Percentiles rank a stretch among this genome's conserved stretches.
phyloP scores from a whole-genome alignment of 1,284 basidiomycete species.

The Wallemia mellicola region DNA sequence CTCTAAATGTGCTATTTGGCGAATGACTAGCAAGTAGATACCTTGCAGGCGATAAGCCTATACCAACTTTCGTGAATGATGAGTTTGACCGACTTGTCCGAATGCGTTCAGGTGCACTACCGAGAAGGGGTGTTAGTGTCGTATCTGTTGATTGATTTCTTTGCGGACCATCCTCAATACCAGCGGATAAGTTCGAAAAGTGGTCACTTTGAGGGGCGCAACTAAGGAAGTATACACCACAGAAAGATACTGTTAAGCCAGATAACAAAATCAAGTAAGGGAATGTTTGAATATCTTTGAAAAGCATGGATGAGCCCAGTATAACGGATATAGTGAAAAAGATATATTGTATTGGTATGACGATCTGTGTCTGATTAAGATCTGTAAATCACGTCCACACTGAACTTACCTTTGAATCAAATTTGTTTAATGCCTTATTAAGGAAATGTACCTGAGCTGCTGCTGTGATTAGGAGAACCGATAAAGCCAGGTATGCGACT shows the following conservation, averaged over 20 bases:
- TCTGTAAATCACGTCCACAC: too few species aligned
- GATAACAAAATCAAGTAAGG: not conserved
- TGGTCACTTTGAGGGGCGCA: not conserved
- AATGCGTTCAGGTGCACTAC: not conserved
- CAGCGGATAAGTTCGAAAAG: not conserved
- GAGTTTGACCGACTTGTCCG: not conserved
- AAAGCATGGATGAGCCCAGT: slow-evolving; percentile 13
- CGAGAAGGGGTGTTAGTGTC: not conserved
- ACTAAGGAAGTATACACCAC: not conserved
- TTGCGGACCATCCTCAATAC: not conserved
- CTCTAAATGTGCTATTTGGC: too few species aligned
- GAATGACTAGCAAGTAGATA: not conserved
- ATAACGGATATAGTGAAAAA: slow-evolving; percentile 16
- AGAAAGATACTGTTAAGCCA: not conserved
- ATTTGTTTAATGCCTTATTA: slow-evolving; percentile 13
- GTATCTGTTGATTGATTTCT: too few species aligned
- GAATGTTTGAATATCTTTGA: slow-evolving; percentile 10
- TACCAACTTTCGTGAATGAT: not conserved
- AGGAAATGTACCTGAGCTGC: slow-evolving; percentile 13
- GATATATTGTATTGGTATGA: slow-evolving; percentile 12
- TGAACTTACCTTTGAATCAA: slow-evolving; percentile 12
- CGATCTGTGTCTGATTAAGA: too few species aligned
- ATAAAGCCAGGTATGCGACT: slow-evolving; percentile 11
- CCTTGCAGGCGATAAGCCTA: not conserved
- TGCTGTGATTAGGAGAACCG: slow-evolving; percentile 12